Conservation (phyloP, 2,329 filamentous ascomycete species). For the Hirsutella rhossiliensis region DNA sequence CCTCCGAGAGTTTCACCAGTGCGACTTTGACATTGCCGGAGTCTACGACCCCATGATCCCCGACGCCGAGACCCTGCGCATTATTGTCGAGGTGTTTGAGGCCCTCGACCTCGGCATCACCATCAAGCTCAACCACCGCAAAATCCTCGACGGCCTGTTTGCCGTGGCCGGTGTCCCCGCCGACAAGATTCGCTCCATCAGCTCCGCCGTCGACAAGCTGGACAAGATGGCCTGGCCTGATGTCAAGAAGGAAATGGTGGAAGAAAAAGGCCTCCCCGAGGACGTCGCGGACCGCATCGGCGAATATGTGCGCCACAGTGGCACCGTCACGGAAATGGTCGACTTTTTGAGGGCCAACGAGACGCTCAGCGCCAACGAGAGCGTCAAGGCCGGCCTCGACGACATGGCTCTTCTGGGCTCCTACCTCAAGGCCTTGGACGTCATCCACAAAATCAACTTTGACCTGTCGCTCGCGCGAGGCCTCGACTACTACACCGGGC, state of each 20-base stretch:
- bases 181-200: slow-evolving; percentile 81
- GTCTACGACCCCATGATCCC: slow-evolving; percentile 82
- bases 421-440: slow-evolving; percentile 69
- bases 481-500: slow-evolving; percentile 83
- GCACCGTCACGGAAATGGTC: slow-evolving; percentile 57
- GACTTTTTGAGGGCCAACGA: slow-evolving; percentile 56
- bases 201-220: slow-evolving; percentile 88
- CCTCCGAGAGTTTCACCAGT: slow-evolving; percentile 95
- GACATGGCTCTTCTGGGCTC: slow-evolving; percentile 73
- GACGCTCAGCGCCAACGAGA: slow-evolving; percentile 55
- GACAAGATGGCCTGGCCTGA: slow-evolving; percentile 88
- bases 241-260: slow-evolving; percentile 84
- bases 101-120: slow-evolving; percentile 62
- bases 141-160: slow-evolving; percentile 88
- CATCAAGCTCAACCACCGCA: slow-evolving; percentile 91
- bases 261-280: slow-evolving; percentile 62
- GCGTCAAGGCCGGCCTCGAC: slow-evolving; percentile 65
- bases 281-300: slow-evolving; percentile 80
- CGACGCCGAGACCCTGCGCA: slow-evolving; percentile 78
- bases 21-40: slow-evolving; percentile 92
- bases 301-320: slow-evolving; percentile 68
- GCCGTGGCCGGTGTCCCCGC: slow-evolving; percentile 78
- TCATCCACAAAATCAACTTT: slow-evolving; percentile 67
- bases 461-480: slow-evolving; percentile 84
- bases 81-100: slow-evolving; percentile 77